Percentiles rank a stretch among this genome's conserved stretches.
These are phyloP conservation scores for Aspergillus campestris DNA, from an alignment of 495 filamentous ascomycete species.

Conservation along the genomic window DNA sequence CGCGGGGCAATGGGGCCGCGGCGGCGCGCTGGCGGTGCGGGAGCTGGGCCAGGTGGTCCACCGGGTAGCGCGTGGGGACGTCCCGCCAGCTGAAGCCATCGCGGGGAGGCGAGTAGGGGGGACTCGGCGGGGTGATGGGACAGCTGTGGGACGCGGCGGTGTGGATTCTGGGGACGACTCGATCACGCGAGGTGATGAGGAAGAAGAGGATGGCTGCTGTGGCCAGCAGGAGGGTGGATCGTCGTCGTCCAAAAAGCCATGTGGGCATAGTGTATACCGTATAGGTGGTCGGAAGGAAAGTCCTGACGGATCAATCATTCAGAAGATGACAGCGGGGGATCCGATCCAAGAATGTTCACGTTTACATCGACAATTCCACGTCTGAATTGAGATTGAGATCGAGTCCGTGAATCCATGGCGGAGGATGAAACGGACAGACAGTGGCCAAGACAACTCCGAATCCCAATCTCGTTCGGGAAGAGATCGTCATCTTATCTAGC, in stretches of 20 bases:
- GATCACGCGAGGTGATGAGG: background rate
- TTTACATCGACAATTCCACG: no score
- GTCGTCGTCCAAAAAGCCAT: background rate
- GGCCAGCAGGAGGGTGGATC: background rate
- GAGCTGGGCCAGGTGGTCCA: background rate
- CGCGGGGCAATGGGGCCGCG: background rate
- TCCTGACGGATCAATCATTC: no score
- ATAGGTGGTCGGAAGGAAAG: no score
- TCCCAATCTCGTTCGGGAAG: no score
- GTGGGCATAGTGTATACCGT: constrained; percentile 1
- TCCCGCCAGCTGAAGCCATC: constrained; percentile 7
- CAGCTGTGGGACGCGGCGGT: background rate
- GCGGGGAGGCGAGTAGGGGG: constrained; percentile 1
- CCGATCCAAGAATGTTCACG: no score
- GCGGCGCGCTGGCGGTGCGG: background rate
- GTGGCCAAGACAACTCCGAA: no score
- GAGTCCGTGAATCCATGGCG: no score
- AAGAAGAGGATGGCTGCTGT: background rate
- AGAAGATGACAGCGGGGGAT: no score
- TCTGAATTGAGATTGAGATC: no score
- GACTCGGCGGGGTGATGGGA: constrained; percentile 1
- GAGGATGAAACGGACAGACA: no score
- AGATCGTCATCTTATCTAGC: no score
- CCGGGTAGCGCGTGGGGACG: constrained; percentile 2
- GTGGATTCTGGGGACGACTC: background rate